phyloP scores from a whole-genome alignment of 176 grass and related monocot species.

The Typha latifolia region DNA sequence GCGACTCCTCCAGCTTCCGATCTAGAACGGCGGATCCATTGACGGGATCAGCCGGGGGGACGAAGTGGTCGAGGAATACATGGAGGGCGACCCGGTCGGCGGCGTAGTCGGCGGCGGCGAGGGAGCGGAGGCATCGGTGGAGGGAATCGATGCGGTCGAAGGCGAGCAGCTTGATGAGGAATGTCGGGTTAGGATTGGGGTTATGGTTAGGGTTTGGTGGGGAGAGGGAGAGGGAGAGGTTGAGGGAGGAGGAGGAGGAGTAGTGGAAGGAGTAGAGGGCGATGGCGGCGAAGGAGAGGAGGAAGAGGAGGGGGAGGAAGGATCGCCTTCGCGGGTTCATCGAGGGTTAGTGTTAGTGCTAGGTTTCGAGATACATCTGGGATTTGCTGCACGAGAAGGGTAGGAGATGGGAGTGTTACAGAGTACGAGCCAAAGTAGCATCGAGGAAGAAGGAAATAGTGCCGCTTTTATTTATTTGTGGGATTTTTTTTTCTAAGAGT shows the following conservation, averaged over 20 bases:
- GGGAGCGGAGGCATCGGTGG: conserved; percentile 75
- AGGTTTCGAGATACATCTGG: not conserved
- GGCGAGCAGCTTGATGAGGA: conserved; percentile 70
- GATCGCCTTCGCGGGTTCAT: conserved; percentile 54
- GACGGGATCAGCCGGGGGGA: conserved; percentile 17
- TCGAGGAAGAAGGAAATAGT: no score
- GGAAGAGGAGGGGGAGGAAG: conserved; percentile 32
- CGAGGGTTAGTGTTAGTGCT: not conserved
- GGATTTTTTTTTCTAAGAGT: no score
- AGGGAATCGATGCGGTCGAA: conserved; percentile 65
- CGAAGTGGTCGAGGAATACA: conserved; percentile 68
- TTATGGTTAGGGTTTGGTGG: not conserved
- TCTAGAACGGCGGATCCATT: not conserved
- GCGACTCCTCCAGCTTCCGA: conserved; percentile 32
- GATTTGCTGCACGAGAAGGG: not conserved
- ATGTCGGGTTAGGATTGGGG: conserved; percentile 43
- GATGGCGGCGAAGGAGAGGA: conserved; percentile 25
- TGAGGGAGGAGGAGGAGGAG: conserved; percentile 12
- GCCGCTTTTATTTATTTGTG: no score
- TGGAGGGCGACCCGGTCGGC: conserved; percentile 69
- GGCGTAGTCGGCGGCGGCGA: conserved; percentile 57
- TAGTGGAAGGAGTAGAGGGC: conserved; percentile 30
- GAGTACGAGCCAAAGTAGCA: not conserved
- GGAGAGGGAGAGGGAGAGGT: not conserved
- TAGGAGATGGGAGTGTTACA: not conserved